Percentiles rank a stretch among this genome's conserved stretches.
These are phyloP conservation scores for Cicer judaicum DNA, from an alignment of 306 rosid genomes.

Conservation along the genomic window DNA sequence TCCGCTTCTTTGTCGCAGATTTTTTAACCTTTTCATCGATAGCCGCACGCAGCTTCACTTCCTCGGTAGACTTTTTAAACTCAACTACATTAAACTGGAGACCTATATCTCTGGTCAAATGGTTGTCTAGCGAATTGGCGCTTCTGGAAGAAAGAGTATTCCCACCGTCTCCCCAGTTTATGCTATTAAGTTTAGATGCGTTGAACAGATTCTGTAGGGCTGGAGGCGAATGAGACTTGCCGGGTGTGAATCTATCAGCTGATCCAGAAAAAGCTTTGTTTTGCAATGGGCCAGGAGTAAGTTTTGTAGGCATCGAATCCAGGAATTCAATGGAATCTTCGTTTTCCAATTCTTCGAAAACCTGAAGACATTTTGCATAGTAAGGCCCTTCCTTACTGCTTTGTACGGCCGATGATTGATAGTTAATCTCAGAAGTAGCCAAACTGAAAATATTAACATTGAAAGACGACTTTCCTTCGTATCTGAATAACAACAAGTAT, in stretches of 20 bases:
- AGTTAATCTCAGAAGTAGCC: slow-evolving; percentile 78
- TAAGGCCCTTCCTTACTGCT: slow-evolving; percentile 54
- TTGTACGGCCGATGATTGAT: slow-evolving; percentile 53
- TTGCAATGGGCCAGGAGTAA: slow-evolving; percentile 51
- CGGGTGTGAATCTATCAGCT: slow-evolving; percentile 51
- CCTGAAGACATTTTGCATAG: slow-evolving; percentile 51
- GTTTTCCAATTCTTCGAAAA: slow-evolving; percentile 87
- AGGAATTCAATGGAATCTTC: slow-evolving; percentile 63
- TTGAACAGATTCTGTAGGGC: slow-evolving; percentile 76
- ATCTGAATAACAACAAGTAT: slow-evolving; percentile 78
- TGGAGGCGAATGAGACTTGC: slow-evolving; percentile 61
- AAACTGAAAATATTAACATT: slow-evolving; percentile 69
- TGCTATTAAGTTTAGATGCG: slow-evolving; percentile 67
- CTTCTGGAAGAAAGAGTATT: slow-evolving; percentile 53
- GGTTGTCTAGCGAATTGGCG: slow-evolving; percentile 53
- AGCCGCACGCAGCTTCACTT: slow-evolving; percentile 58
- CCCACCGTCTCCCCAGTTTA: slow-evolving; percentile 69
- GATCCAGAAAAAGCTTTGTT: slow-evolving; percentile 55
- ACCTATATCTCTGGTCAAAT: slow-evolving; percentile 62
- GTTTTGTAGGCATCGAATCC: slow-evolving; percentile 51
- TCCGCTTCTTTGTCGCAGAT: slow-evolving; percentile 68
- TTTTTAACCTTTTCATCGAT: slow-evolving; percentile 62
- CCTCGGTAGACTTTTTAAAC: slow-evolving; percentile 73
- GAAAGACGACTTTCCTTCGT: slow-evolving; percentile 79
- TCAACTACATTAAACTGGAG: slow-evolving; percentile 73